Base-by-base conservation (phyloP, 164 flowering plant genomes). In the Dillenia suffruticosa region DNA sequence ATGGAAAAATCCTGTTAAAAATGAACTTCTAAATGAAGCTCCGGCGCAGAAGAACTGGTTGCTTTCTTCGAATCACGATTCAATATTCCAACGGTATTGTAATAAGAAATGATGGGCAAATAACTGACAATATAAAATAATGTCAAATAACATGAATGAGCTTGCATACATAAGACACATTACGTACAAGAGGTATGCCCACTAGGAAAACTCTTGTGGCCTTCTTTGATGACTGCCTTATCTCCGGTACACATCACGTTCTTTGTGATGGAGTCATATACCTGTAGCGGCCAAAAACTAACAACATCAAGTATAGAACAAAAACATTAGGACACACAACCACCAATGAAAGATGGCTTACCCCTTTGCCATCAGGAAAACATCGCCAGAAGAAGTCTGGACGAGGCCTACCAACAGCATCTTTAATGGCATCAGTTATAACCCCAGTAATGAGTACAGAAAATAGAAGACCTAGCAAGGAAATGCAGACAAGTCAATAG, bases 161-260 rank as follows among this genome's bases (percentile, higher is more conserved):
- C 77, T 74, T 74, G 58, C 48, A 49, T 9, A 8, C 49, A 15
- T 9, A 51, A 61, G 1, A 9, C 15, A 63, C 22, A 24, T n/a
- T 46, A 49, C 66, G 24, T 63, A 63, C 97, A 84, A 43, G 97
- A 91, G 54, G 97, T 85, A 71, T 89, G 93, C 14, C 97, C 97
- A 68, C 98, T 92, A 7, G 98, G 98, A 62, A 92, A 92, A 73
- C 94, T 89, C 74, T 92, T 92, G 62, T 92, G 85, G 16, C 98
- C 98, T 84, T 92, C 96, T 72, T 73, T 87, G 24, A 92, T 86
- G 61, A 83, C 86, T 63, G 65, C 57, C 63, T 77, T 68, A 5
- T 70, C 72, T 56, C 97, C 97, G 51, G 75, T 74, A 67, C 97
- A 92, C 11, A 76, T 58, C 63, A 92, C 96, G 62, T 76, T 58